Evolutionary conservation across 176 grass and related monocot species (phyloP).

Genomic region (Rhynchospora tenuis): DNA sequence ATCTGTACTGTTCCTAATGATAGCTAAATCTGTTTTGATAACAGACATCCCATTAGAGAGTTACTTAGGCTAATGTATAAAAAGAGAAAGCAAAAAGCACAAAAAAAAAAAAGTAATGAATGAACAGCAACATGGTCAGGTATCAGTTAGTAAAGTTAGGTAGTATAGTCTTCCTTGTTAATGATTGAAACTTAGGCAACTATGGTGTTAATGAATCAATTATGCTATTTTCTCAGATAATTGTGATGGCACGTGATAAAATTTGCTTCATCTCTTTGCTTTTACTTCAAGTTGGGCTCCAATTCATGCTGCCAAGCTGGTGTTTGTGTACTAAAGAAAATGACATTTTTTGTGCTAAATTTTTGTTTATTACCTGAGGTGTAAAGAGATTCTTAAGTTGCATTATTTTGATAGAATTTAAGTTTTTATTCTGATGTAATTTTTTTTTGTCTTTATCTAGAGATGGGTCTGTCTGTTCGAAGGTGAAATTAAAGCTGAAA

Average conservation of each 20-base stretch:
- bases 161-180: neutral
- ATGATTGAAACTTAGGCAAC: conserved; percentile 13
- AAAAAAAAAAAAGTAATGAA: neutral
- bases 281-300: conserved; percentile 50
- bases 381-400: conserved; percentile 22
- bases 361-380: conserved; percentile 4
- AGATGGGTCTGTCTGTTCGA: conserved; percentile 80
- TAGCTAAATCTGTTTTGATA: neutral
- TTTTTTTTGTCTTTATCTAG: conserved; percentile 81
- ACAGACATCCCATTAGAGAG: neutral
- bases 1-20: neutral
- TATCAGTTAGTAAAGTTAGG: neutral
- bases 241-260: conserved; percentile 91
- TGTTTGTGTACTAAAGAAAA: neutral
- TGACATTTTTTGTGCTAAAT: neutral
- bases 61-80: neutral
- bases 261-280: conserved; percentile 19
- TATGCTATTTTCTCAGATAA: conserved; percentile 83
- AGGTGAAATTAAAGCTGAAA: conserved; percentile 64
- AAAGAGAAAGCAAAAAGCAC: neutral
- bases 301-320: conserved; percentile 37
- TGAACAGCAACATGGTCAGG: neutral
- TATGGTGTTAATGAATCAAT: conserved; percentile 43
- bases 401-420: neutral
- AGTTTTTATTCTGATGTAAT: conserved; percentile 52